phyloP scores from a whole-genome alignment of 768 basidiomycete genomes.

The Plicaturopsis crispa region DNA sequence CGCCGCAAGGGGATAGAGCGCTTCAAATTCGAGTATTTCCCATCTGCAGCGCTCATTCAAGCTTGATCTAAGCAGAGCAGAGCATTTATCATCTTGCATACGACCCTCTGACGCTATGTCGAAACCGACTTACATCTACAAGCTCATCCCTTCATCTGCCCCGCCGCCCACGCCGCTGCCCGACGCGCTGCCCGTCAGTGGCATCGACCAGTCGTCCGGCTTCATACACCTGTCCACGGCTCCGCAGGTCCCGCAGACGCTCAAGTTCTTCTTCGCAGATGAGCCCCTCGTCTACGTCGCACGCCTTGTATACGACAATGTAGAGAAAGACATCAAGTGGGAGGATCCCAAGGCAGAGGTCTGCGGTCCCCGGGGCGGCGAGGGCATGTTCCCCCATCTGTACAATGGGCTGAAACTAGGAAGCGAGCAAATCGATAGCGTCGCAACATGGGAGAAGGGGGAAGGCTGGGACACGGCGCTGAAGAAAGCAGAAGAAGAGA shows the following conservation, averaged over 20 bases:
- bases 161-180: slow-evolving; percentile 36
- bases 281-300: slow-evolving; percentile 33
- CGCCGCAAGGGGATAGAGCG: no score
- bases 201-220: slow-evolving; percentile 35
- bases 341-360: slow-evolving; percentile 34
- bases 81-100: no score
- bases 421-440: slow-evolving; percentile 34
- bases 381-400: slow-evolving; percentile 47
- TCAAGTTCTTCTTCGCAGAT: slow-evolving; percentile 36
- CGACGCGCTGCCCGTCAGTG: slow-evolving; percentile 37
- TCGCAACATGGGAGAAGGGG: slow-evolving; percentile 19
- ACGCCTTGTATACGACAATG: slow-evolving; percentile 30
- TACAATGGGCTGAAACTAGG: slow-evolving; percentile 41
- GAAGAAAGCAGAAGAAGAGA: slow-evolving; percentile 8
- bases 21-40: no score
- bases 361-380: slow-evolving; percentile 9
- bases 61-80: no score
- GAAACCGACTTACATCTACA: slow-evolving; percentile 55
- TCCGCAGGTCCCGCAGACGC: slow-evolving; percentile 38
- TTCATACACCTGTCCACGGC: slow-evolving; percentile 54
- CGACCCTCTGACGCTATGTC: no score
- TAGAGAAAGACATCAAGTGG: slow-evolving; percentile 39
- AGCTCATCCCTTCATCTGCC: slow-evolving; percentile 39
- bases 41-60: no score
- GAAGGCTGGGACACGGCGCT: slow-evolving; percentile 26